Percentiles rank a stretch among this genome's conserved stretches.
Evolutionary conservation across 257 asterid species (phyloP).

Genomic region (Scutellaria galericulata): DNA sequence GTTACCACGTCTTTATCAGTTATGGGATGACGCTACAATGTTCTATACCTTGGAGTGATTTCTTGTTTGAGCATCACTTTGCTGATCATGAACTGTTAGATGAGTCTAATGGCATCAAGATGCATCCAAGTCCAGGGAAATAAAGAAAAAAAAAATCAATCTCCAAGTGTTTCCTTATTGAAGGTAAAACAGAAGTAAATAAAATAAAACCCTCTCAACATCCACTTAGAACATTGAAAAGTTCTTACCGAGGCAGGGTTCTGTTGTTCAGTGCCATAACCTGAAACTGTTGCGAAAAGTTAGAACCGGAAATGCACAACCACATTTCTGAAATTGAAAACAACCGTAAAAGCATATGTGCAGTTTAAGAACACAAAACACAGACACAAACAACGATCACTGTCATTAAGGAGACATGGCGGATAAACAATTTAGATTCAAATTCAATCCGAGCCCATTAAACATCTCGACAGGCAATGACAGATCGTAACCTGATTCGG

Average conservation of each 20-base stretch:
- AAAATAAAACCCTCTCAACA: conserved; percentile 19
- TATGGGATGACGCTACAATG: conserved; percentile 25
- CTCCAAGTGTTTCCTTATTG: conserved; percentile 12
- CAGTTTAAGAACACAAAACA: conserved; percentile 6
- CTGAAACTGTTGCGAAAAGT: conserved; percentile 50
- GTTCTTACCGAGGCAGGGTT: conserved; percentile 70
- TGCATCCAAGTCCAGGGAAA: conserved; percentile 24
- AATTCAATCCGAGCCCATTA: conserved; percentile 30
- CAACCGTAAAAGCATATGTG: conserved; percentile 21
- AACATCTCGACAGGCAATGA: conserved; percentile 12
- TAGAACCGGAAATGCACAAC: conserved; percentile 23
- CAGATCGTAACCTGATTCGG: conserved; percentile 31
- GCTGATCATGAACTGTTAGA: conserved; percentile 48
- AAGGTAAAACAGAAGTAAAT: background rate
- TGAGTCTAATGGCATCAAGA: conserved; percentile 49
- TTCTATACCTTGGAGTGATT: conserved; percentile 57
- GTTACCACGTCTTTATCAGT: conserved; percentile 3
- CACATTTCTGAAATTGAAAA: conserved; percentile 27
- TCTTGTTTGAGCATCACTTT: conserved; percentile 39
- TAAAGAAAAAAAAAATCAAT: conserved; percentile 26
- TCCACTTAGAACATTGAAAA: conserved; percentile 13
- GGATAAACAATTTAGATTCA: conserved; percentile 32
- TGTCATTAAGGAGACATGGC: background rate
- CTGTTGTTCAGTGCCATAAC: conserved; percentile 58
- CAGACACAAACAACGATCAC: background rate